Evolutionary conservation across 345 rosid species (phyloP), one percentile per base, ranked within the genome.

Genomic region (Euclidium syriacum): DNA sequence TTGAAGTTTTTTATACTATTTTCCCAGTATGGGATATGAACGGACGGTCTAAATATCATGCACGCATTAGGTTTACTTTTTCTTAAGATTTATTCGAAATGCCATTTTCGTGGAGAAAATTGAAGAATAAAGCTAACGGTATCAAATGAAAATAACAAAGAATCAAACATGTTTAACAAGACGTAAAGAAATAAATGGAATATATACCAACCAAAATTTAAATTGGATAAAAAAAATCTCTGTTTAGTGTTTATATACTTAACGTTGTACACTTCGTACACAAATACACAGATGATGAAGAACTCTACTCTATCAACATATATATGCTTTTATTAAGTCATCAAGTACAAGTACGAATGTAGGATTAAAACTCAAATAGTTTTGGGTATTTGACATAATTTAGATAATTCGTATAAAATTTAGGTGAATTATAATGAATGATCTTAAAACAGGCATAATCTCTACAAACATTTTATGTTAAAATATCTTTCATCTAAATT

Each of bases 161-260:
- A 55, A 65, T 46, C 44, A 54, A 65, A 34, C 36, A 20, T 52
- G 51, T 41, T 41, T 52, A 7, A 40, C 68, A 52, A 29, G 41
- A 29, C 42, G 14, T 27, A n/a, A 52, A 64, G 19, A 7, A 5
- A 29, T 5, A 38, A 50, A 63, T 64, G 33, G 50, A 51, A 52
- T 52, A 26, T 27, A 51, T 39, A n/a, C 23, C 16, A 18, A 53
- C n/a, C 40, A 51, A 27, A 39, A 27, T 19, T 49, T 49, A 10
- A 39, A 35, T 27, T 39, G 15, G 18, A 38, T 27, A 6, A 17
- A 12, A 1, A 17, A 10, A 5, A 20, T 4, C 33, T 1, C 3
- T 14, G 38, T 50, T 50, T n/a, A 36, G 14, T 61, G 10, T 33
- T 17, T 47, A 16, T 15, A 27, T 27, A 15, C 32, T 5, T n/a